These are phyloP conservation scores for Cercospora sesami DNA, from an alignment of 2,329 filamentous ascomycete genomes.

Conservation along the genomic window DNA sequence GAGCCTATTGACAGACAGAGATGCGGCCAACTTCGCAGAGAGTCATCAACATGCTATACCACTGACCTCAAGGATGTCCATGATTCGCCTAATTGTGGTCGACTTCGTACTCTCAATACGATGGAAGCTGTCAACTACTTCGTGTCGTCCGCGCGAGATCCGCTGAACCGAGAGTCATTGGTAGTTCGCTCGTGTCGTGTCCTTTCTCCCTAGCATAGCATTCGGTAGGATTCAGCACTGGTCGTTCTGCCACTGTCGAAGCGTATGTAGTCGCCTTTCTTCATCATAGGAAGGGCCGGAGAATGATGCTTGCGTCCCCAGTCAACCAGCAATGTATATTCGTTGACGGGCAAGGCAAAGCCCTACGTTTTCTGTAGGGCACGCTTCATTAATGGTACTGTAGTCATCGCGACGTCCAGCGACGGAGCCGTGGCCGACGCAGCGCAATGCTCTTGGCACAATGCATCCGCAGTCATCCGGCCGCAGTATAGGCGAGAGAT, in stretches of 20 bases:
- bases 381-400: neutral
- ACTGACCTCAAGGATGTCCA: neutral
- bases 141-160: neutral
- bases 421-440: neutral
- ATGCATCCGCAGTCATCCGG: neutral
- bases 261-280: neutral
- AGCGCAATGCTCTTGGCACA: neutral
- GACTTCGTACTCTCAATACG: no score
- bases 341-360: neutral
- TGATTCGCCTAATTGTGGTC: no score
- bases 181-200: neutral
- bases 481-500: constrained; percentile 1
- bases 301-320: neutral
- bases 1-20: neutral
- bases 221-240: neutral
- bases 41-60: neutral
- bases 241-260: neutral
- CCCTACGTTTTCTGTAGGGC: neutral
- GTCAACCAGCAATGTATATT: neutral
- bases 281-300: neutral
- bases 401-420: neutral
- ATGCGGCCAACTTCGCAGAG: neutral
- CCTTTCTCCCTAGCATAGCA: neutral
- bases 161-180: neutral
- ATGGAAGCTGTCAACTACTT: no score